Evolutionary conservation across 2,329 filamentous ascomycete species (phyloP).

Genomic region (Arthrobotrys pseudoclavata): DNA sequence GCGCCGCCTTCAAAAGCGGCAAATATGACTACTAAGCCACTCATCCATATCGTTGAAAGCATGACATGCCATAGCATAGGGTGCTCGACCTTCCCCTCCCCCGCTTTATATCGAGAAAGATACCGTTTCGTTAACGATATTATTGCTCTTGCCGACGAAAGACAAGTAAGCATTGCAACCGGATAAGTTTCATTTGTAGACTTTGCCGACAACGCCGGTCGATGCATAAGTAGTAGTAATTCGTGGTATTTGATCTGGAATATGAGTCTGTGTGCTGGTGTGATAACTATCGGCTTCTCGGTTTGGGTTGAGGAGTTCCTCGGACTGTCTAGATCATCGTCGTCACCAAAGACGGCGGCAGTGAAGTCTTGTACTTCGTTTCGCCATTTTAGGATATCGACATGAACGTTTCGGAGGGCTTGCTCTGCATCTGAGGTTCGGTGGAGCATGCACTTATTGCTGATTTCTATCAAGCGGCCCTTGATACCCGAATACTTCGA

Average conservation of each 20-base stretch:
- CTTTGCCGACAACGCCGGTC: constrained; percentile 69
- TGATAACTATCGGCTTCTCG: constrained; percentile 16
- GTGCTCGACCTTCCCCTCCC: constrained; percentile 25
- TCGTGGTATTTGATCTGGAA: constrained; percentile 70
- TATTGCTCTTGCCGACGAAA: constrained; percentile 69
- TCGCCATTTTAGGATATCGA: constrained; percentile 70
- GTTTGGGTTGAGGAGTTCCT: constrained; percentile 22
- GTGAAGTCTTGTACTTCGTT: constrained; percentile 71
- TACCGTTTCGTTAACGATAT: constrained; percentile 67
- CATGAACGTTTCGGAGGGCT: constrained; percentile 68
- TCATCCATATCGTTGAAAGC: constrained; percentile 52
- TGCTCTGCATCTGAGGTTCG: constrained; percentile 68
- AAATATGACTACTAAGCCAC: constrained; percentile 49
- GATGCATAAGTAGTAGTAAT: constrained; percentile 70
- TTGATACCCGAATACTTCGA: constrained; percentile 70
- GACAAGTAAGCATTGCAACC: constrained; percentile 70
- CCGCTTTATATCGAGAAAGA: constrained; percentile 58
- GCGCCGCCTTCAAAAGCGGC: constrained; percentile 39
- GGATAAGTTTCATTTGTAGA: constrained; percentile 68
- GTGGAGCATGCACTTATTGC: constrained; percentile 70
- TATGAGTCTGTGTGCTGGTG: constrained; percentile 66
- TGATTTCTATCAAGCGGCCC: constrained; percentile 70
- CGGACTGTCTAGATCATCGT: constrained; percentile 64
- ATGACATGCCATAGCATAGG: constrained; percentile 48
- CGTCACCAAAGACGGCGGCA: constrained; percentile 16